Conservation (phyloP, 108 stramenopile species). For the Nitzschia palea region DNA sequence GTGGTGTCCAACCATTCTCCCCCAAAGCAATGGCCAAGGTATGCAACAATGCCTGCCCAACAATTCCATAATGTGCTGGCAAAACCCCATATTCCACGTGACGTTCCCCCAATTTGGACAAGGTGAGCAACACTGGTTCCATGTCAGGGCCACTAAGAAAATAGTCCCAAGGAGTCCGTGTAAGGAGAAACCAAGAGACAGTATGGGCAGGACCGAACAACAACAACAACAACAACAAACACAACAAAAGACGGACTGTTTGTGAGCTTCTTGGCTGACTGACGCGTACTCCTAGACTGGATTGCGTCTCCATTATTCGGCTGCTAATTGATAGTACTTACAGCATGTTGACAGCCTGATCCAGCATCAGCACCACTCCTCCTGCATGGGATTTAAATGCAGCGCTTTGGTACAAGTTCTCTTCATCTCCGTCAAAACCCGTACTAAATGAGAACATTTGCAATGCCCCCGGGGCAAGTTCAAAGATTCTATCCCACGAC, state of each 20-base stretch:
- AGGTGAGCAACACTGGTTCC: constrained; percentile 6
- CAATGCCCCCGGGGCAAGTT: constrained; percentile 24
- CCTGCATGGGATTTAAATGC: constrained; percentile 27
- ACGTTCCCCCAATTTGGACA: constrained; percentile 24
- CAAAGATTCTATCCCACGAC: constrained; percentile 35
- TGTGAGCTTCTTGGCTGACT: too few species aligned
- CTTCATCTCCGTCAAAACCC: constrained; percentile 17
- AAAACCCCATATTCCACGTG: constrained; percentile 37
- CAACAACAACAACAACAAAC: too few species aligned
- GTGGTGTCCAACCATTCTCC: constrained; percentile 31
- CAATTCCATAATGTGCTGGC: constrained; percentile 35
- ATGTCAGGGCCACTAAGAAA: constrained; percentile 24
- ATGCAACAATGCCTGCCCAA: constrained; percentile 36
- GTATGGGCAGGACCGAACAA: too few species aligned
- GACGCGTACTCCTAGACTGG: too few species aligned
- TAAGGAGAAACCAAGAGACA: too few species aligned
- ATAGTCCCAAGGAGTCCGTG: too few species aligned
- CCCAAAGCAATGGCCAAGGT: constrained; percentile 33
- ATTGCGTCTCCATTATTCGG: too few species aligned
- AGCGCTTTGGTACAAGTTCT: constrained; percentile 22
- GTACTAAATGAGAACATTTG: constrained; percentile 21
- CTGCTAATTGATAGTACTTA: too few species aligned
- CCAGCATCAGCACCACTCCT: constrained; percentile 26
- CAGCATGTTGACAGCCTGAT: constrained; percentile 30
- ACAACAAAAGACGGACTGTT: too few species aligned